Evolutionary conservation across 1,139 yeast species (phyloP), one percentile per base, ranked within the genome.

Genomic region (Hansenula lynferdii): DNA sequence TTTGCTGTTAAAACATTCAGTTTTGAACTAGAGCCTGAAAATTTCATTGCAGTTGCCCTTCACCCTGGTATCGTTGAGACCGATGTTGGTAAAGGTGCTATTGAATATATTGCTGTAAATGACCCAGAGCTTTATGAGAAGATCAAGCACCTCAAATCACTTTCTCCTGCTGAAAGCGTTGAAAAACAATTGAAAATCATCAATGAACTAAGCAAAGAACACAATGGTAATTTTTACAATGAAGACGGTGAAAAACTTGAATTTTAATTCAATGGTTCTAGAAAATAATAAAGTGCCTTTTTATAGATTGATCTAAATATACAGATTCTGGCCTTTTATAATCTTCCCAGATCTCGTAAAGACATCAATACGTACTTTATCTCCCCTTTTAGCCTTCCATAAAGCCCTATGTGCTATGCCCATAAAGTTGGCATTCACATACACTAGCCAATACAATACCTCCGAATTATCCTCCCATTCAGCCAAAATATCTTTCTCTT

Each of bases 61-160:
- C 60, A 57, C 39, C 67, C 68, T 2, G 67, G 69, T 33, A 28
- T 52, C 17, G 65, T 62, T 10, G 9, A 37, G 0, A 59, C 64
- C 23, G 65, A 63, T 31, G 50, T 59, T 58, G 52, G 16, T 11
- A 21, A 19, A 2, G 8, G 2, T 6, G 33, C 26, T 15, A 0
- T 23, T 12, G 23, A 17, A 1, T 14, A 8, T n/a, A 9, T 30
- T 5, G n/a, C 2, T 2, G 20, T 20, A 8, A n/a, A 15, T 3
- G n/a, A 28, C 4, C 41, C 41, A 29, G 24, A 25, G 3, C 19
- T 15, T 15, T 5, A 5, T 5, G 26, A 24, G 8, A 6, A 10
- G 10, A 5, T 26, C 5, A 16, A 26, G 11, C 7, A 9, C 19
- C 8, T 5, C 15, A 8, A 26, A 26, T 3, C 8, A 15, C n/a